Evolutionary conservation across 768 basidiomycete genomes (phyloP), one percentile per base, ranked within the genome.

Genomic region (Mycena galopus): DNA sequence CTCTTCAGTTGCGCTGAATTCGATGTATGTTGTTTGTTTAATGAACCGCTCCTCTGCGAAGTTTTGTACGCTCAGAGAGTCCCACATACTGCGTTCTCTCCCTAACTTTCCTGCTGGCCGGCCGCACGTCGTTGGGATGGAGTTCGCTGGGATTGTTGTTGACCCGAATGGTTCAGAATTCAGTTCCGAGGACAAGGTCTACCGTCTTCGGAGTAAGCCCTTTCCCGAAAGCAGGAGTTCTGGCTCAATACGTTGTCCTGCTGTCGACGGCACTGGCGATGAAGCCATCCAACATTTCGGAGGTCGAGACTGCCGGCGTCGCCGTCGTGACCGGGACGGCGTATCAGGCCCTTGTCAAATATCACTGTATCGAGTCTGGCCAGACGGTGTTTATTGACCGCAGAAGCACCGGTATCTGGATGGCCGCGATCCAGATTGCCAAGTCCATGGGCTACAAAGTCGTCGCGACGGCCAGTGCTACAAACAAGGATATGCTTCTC

Each of bases 351-450:
- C 84, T 94, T 7, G 81, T 88, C 53, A 77, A 10, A 32, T 44
- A 84, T 0, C 77, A 83, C 1, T 82, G 86, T 32, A 78, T 93
- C n/a, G 87, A 92, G 77, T 76, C 82, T 29, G 90, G 88, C 1
- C 90, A 91, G 75, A 85, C 86, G 2, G 82, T 95, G 4, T 87
- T 94, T 74, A 83, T 95, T 76, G 91, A 93, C 67, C 93, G 93
- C 0, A 93, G 92, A 5, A 91, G 90, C 61, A 89, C 91, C 1
- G 81, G 89, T 16, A 91, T 94, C 1, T 94, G 93, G 5, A 82
- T 86, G n/a, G 88, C 87, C 74, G 93, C 92, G 0, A 91, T 94
- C 58, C 92, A 94, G 78, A 78, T 94, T 12, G 92, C 93, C 10
- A 94, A 94, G 77, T 85, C 88, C 1, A 84, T 83, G 71, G 91